Conservation (phyloP, 2,329 filamentous ascomycete species). For the Aspergillus phoenicis region DNA sequence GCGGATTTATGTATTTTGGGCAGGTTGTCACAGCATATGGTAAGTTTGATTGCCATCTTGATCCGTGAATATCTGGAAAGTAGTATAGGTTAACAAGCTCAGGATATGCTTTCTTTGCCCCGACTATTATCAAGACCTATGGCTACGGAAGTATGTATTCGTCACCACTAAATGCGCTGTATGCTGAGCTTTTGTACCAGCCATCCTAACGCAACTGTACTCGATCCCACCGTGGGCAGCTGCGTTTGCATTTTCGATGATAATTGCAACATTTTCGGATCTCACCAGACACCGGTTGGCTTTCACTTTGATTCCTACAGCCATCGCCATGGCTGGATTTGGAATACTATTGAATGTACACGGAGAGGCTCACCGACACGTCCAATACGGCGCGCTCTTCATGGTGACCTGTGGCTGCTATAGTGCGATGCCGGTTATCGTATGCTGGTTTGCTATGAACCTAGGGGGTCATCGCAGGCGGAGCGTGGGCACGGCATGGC, state of each 20-base stretch:
- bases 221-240: slow-evolving; percentile 65
- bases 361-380: slow-evolving; percentile 55
- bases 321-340: slow-evolving; percentile 72
- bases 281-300: slow-evolving; percentile 70
- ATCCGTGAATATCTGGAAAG: neutral
- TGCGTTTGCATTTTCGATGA: slow-evolving; percentile 78
- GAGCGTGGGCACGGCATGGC: slow-evolving; percentile 72
- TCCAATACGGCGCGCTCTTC: slow-evolving; percentile 81
- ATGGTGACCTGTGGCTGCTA: slow-evolving; percentile 79
- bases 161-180: neutral
- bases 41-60: slow-evolving; percentile 13
- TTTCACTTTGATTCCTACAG: slow-evolving; percentile 71
- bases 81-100: slow-evolving; percentile 15
- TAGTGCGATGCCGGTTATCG: slow-evolving; percentile 83
- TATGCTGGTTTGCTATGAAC: slow-evolving; percentile 84
- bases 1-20: slow-evolving; percentile 80
- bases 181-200: slow-evolving; percentile 24
- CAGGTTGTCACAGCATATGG: slow-evolving; percentile 76
- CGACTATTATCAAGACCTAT: slow-evolving; percentile 69
- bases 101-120: slow-evolving; percentile 74
- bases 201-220: slow-evolving; percentile 55
- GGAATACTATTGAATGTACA: slow-evolving; percentile 73
- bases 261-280: slow-evolving; percentile 73
- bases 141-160: slow-evolving; percentile 55
- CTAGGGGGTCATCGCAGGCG: slow-evolving; percentile 71